Evolutionary conservation across 495 filamentous ascomycete species (phyloP).

Genomic region (Symbiotaphrina buchneri): DNA sequence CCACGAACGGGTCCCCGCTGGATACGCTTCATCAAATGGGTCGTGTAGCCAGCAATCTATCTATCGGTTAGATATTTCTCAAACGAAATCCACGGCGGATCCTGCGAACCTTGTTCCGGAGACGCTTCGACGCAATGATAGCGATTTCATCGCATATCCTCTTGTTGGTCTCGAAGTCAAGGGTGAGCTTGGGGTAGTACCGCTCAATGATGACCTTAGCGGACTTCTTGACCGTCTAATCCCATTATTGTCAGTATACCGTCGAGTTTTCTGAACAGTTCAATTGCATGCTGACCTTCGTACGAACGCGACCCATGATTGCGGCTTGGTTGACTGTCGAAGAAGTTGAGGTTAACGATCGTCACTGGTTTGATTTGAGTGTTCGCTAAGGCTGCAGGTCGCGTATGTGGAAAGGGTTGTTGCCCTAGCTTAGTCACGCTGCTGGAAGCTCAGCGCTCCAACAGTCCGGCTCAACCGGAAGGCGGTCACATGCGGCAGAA

Average conservation of each 20-base stretch:
- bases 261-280: background rate
- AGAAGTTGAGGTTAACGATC: conserved; percentile 4
- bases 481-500: too few relatives aligned
- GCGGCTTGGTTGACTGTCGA: conserved; percentile 31
- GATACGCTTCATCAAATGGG: conserved; percentile 96
- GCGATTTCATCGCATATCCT: conserved; percentile 99
- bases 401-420: too few relatives aligned
- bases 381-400: too few relatives aligned
- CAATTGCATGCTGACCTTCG: conserved; percentile 26
- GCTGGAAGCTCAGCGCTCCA: too few relatives aligned
- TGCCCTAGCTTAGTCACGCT: too few relatives aligned
- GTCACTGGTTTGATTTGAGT: too few relatives aligned
- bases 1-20: conserved; percentile 96
- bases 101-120: conserved; percentile 76
- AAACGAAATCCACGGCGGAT: conserved; percentile 3
- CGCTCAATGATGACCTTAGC: conserved; percentile 99
- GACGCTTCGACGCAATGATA: conserved; percentile 93
- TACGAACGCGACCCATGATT: conserved; percentile 93
- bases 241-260: conserved; percentile 9
- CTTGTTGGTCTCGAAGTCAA: conserved; percentile 99
- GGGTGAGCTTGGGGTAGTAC: conserved; percentile 94
- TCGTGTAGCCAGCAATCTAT: conserved; percentile 96
- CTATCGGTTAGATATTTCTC: conserved; percentile 1
- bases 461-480: too few relatives aligned
- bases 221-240: conserved; percentile 94